Evolutionary conservation across 371 early-diverging fungal genomes (phyloP), one percentile per base, ranked within the genome.

Genomic region (Encephalitozoon romaleae): DNA sequence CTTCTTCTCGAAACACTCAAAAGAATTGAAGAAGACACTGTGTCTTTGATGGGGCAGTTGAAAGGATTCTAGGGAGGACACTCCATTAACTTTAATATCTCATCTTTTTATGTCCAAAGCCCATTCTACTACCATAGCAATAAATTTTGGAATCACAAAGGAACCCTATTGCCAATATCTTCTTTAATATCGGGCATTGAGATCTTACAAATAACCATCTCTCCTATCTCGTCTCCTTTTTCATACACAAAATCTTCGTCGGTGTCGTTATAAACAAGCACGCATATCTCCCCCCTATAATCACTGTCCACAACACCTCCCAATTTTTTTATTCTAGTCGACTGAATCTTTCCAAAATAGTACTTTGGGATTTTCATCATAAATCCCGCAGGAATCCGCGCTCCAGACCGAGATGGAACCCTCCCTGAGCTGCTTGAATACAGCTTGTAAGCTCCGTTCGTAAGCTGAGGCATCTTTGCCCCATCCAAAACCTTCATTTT

Each of bases 241-340:
- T 63, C 39, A 72, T 73, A 74, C 18, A 11, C 47, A 68, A 83
- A 72, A 1, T 53, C 45, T 12, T 0, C 21, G 4, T 73, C 45
- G 1, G 67, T 45, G 15, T 71, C 59, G 59, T 77, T 80, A 21
- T 30, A 77, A 25, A 79, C 69, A n/a, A 84, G 43, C 28, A 81
- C 77, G 51, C 47, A 52, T 9, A 81, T 28, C 64, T 82, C 79
- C 26, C 84, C 84, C 59, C 84, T 71, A 64, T 83, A 84, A 63
- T 84, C 84, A 38, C 70, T 42, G 63, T 84, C 84, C 15, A 84
- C 75, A 26, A 84, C 76, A 0, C 84, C 84, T 18, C 78, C 84
- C 18, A 84, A 43, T 9, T 75, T 64, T 34, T 72, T 69, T 42
- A 80, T 52, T 18, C 12, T 47, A 15, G 34, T 43, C 15, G 51